Base-by-base conservation (phyloP, 768 basidiomycete species). In the Pisolithus microcarpus region DNA sequence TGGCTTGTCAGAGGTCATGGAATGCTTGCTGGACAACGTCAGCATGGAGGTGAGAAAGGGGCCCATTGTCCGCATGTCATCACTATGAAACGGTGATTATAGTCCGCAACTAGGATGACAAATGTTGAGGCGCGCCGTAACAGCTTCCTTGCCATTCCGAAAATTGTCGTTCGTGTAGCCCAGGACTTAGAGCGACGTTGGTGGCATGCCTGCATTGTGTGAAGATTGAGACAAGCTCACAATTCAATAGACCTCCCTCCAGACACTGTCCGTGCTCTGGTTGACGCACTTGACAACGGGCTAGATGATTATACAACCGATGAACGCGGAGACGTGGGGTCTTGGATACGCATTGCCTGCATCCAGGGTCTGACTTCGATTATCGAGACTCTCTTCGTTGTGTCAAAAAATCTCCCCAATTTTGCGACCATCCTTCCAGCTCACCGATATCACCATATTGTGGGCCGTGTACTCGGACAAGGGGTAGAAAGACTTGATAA, bases 291-390 rank as follows among this genome's bases (percentile, higher is more conserved):
- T 36, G 65, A 84, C n/a, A 64, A 61, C n/a, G 93, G 91, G 4
- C 68, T 99, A 48, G 75, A 80, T 18, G 94, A 99, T 70, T 99
- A 98, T 63, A 87, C 90, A 5, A 82, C 80, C 44, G 95, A 99
- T 63, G 89, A 96, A 63, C 83, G 95, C 56, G 95, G 95, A 4
- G 96, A 99, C 63, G 87, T 99, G 36, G 95, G 95, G 38, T 97
- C 95, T 2, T 96, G 93, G 92, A 78, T 93, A 47, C 87, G 95
- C 55, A 77, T 87, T 7, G 81, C 82, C 2, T 88, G 85, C 59
- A 76, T 93, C 46, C 74, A 73, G 43, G 85, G 85, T 9, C 68
- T 93, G 50, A 73, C 80, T 16, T 68, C 72, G 7, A 67, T 82
- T 52, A 70, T 78, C 40, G 70, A 75, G 58, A 70, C 77, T 23